Conservation (phyloP, 2,329 filamentous ascomycete genomes). For the Colletotrichum aenigma region DNA sequence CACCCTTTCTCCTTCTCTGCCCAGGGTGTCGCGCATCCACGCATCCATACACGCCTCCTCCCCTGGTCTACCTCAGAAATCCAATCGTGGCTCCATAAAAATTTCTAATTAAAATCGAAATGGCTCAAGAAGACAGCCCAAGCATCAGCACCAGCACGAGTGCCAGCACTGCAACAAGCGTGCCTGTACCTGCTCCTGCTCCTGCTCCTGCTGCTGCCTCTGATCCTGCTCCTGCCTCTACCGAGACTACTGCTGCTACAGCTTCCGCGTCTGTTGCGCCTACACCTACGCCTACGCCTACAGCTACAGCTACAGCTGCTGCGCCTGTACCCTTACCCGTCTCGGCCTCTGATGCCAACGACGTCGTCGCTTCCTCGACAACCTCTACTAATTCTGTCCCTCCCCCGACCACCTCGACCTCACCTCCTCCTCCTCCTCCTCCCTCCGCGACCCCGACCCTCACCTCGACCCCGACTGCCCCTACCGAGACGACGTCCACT, state of each 20-base stretch:
- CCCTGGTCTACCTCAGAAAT: conserved; percentile 32
- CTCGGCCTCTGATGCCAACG: conserved; percentile 8
- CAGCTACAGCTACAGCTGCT: background rate
- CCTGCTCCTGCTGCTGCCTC: conserved; percentile 1
- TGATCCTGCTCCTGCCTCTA: background rate
- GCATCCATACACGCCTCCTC: conserved; percentile 22
- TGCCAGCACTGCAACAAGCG: conserved; percentile 17
- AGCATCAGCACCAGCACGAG: conserved; percentile 20
- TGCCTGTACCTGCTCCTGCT: conserved; percentile 4
- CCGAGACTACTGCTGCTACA: background rate
- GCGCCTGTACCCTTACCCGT: background rate
- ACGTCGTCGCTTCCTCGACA: conserved; percentile 11
- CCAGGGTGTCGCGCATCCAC: conserved; percentile 24
- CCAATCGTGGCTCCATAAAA: conserved; percentile 42
- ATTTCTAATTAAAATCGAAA: conserved; percentile 43
- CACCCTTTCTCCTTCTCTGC: background rate
- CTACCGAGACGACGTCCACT: conserved; percentile 1
- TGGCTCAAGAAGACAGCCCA: conserved; percentile 34
- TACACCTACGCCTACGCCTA: background rate
- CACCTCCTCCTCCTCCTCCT: background rate
- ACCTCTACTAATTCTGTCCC: conserved; percentile 17
- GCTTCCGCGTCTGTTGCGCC: background rate
- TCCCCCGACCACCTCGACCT: conserved; percentile 9
- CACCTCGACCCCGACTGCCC: conserved; percentile 4
- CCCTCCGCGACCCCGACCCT: conserved; percentile 3